Evolutionary conservation across 352 stramenopile species (phyloP).

Genomic region (Phytopythium oedochilum): DNA sequence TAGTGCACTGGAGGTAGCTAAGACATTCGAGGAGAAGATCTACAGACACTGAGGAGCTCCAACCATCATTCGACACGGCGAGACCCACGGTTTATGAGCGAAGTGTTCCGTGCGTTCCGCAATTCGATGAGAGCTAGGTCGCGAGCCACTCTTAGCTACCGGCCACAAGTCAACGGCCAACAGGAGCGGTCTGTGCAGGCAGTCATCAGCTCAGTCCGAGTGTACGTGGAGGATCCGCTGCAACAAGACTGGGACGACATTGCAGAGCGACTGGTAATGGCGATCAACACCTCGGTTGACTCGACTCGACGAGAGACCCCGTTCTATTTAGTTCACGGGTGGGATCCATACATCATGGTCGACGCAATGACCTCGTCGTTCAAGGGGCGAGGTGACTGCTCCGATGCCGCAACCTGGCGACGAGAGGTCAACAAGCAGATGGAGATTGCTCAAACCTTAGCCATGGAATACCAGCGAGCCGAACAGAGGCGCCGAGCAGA

Average conservation of each 20-base stretch:
- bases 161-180: constrained; percentile 10
- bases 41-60: constrained; percentile 6
- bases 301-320: too few species aligned
- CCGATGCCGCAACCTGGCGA: neutral
- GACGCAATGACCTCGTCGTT: constrained; percentile 7
- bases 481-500: neutral
- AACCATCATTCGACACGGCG: constrained; percentile 7
- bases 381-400: neutral
- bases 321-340: too few species aligned
- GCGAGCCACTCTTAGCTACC: constrained; percentile 7
- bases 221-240: constrained; percentile 1
- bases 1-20: constrained; percentile 4
- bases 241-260: neutral
- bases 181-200: constrained; percentile 10
- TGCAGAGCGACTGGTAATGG: neutral
- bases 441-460: neutral
- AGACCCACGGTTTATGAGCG: constrained; percentile 11
- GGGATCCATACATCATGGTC: too few species aligned
- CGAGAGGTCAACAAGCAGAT: neutral
- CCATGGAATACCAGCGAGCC: neutral
- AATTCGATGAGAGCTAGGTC: constrained; percentile 5
- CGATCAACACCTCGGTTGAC: constrained; percentile 5
- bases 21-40: constrained; percentile 7
- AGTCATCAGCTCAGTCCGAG: constrained; percentile 2
- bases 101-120: constrained; percentile 7